Percentiles rank a stretch among this genome's conserved stretches.
Conservation (phyloP, 257 asterid species). For the Ilex aquifolium region DNA sequence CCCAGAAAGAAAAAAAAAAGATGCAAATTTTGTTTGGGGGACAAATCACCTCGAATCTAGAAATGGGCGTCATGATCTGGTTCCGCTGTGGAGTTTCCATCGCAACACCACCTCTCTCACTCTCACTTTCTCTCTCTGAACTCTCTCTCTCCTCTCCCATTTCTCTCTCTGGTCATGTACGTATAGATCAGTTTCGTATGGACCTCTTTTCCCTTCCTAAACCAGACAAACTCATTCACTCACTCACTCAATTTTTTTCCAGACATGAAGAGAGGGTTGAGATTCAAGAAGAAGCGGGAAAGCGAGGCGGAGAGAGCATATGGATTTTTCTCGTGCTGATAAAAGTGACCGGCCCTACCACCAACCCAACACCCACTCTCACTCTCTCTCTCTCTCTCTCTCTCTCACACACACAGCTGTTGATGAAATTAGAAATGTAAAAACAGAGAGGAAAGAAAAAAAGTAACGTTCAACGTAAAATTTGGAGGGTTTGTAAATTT, state of each 20-base stretch:
- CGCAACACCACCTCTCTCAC: conserved; percentile 32
- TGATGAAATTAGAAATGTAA: not conserved
- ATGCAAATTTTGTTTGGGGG: conserved; percentile 14
- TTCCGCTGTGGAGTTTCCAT: conserved; percentile 89
- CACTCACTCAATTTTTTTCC: too few relatives aligned
- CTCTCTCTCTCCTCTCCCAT: conserved; percentile 31
- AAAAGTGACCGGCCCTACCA: conserved; percentile 21
- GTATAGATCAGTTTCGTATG: conserved; percentile 2
- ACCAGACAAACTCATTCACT: too few relatives aligned
- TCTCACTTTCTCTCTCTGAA: conserved; percentile 11
- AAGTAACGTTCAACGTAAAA: conserved; percentile 25
- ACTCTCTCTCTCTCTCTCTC: not conserved
- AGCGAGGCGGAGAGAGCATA: conserved; percentile 49
- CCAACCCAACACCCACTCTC: conserved; percentile 28
- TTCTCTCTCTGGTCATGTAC: not conserved
- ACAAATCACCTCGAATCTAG: conserved; percentile 60
- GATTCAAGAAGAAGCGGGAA: conserved; percentile 81
- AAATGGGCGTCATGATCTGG: conserved; percentile 59
- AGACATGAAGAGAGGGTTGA: too few relatives aligned
- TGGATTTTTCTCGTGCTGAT: conserved; percentile 21
- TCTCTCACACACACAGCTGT: conserved; percentile 15
- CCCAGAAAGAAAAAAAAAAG: not conserved
- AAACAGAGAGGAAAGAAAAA: not conserved
- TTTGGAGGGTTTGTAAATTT: not conserved
- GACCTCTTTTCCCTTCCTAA: conserved; percentile 7